Percentiles rank a stretch among this genome's conserved stretches.
phyloP scores from a whole-genome alignment of 371 early-diverging fungal species.

The Cokeromyces recurvatus region DNA sequence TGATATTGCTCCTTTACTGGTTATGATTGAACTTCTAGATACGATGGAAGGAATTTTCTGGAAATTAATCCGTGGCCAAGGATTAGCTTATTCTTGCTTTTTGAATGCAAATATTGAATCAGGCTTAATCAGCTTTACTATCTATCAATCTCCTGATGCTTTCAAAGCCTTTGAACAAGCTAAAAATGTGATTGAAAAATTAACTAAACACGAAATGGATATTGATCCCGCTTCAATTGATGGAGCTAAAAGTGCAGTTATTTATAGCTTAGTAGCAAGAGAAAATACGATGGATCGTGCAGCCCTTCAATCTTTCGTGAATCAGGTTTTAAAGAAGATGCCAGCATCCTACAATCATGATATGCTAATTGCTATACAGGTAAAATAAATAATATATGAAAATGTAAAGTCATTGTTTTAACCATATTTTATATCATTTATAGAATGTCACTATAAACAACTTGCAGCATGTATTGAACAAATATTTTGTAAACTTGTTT shows the following conservation, averaged over 20 bases:
- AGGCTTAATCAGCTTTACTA: slow-evolving; percentile 49
- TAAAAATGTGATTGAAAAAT: slow-evolving; percentile 47
- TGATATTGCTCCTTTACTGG: slow-evolving; percentile 55
- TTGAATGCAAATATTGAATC: slow-evolving; percentile 47
- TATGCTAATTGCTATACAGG: slow-evolving; percentile 42
- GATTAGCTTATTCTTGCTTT: slow-evolving; percentile 58
- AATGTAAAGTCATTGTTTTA: too few relatives aligned
- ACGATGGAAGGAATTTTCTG: slow-evolving; percentile 65
- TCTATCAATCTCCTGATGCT: slow-evolving; percentile 58
- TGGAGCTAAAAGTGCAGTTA: slow-evolving; percentile 65
- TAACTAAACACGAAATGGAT: slow-evolving; percentile 41
- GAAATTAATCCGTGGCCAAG: slow-evolving; percentile 66
- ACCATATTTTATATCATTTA: neutral
- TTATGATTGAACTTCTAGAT: slow-evolving; percentile 57
- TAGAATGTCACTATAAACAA: slow-evolving; percentile 46
- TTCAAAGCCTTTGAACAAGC: slow-evolving; percentile 60
- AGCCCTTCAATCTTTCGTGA: slow-evolving; percentile 56
- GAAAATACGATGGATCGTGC: slow-evolving; percentile 57
- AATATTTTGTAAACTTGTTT: slow-evolving; percentile 55
- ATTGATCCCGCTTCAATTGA: slow-evolving; percentile 54
- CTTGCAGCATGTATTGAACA: slow-evolving; percentile 31
- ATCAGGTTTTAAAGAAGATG: slow-evolving; percentile 55
- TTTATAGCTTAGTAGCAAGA: slow-evolving; percentile 52
- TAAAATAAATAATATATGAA: slow-evolving; percentile 4
- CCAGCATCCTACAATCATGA: slow-evolving; percentile 51